A percentile compares a stretch with the other conserved stretches of the same genome.
Evolutionary conservation across 2,329 filamentous ascomycete species (phyloP).

Genomic region (Blumeriella jaapii): DNA sequence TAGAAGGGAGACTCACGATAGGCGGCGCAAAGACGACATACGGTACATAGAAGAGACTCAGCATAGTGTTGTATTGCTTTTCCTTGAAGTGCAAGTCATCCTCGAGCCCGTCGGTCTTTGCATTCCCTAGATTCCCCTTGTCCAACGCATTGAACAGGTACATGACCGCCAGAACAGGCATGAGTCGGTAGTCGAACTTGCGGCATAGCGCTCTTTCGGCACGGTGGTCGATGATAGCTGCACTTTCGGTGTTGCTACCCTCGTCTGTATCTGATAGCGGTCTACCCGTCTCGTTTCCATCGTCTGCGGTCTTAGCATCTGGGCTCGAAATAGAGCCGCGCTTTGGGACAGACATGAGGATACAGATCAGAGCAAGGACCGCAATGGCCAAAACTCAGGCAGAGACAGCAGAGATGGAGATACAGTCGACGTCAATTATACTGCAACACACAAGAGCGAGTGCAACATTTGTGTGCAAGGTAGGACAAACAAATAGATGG

Average conservation of each 20-base stretch:
- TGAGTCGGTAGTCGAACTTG: conserved; percentile 42
- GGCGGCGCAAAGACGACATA: conserved; percentile 61
- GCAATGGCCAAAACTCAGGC: too few relatives aligned
- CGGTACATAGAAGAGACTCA: conserved; percentile 64
- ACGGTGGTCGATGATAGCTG: conserved; percentile 28
- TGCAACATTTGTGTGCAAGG: too few relatives aligned
- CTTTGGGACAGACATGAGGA: too few relatives aligned
- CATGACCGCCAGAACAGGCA: conserved; percentile 45
- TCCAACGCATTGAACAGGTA: conserved; percentile 38
- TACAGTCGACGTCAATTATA: too few relatives aligned
- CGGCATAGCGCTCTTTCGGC: conserved; percentile 40
- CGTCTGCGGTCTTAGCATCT: too few relatives aligned
- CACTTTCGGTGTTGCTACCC: conserved; percentile 9
- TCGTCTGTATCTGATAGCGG: too few relatives aligned
- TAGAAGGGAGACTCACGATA: conserved; percentile 28
- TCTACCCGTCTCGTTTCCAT: too few relatives aligned
- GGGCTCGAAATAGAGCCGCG: too few relatives aligned
- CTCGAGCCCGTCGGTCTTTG: conserved; percentile 34
- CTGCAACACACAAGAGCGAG: too few relatives aligned
- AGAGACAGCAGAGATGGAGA: too few relatives aligned
- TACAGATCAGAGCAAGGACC: too few relatives aligned
- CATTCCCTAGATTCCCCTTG: conserved; percentile 43
- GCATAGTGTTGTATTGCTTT: conserved; percentile 57
- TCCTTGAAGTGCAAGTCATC: conserved; percentile 46
- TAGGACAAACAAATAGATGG: too few relatives aligned